Base-by-base conservation (phyloP, 129 eudicot genomes). In the Centella asiatica region DNA sequence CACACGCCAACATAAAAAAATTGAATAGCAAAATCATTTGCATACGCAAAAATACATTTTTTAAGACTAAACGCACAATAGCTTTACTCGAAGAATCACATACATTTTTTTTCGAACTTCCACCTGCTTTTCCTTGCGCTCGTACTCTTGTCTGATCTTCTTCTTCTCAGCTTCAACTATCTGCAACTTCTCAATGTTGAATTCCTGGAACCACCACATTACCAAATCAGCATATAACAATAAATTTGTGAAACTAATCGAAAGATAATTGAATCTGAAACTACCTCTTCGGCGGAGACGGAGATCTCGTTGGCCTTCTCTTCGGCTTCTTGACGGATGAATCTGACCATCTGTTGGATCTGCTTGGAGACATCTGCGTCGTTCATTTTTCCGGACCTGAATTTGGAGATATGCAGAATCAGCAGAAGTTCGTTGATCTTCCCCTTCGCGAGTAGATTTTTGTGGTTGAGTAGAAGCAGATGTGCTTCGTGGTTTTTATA, bases 141-240 rank as follows among this genome's bases (percentile, higher is more conserved):
- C 97, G 52, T 83, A 86, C 83, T 90, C 95, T 44, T 90, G 97
- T 22, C 83, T 82, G 75, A 90, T 86, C 95, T 90, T 90, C 82
- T 83, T 86, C 89, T 90, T 90, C 89, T 90, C 97, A 22, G 95
- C 97, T 72, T 90, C 94, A 59, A 85, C 97, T 77, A 89, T 65
- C 60, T 89, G 97, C 65, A 89, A 67, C 76, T 85, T 89, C 84
- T 89, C 97, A 48, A 89, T 89, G 78, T 85, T 89, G 72, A 89
- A 88, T 72, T 85, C 94, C 94, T 85, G 69, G 62, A 64, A 65
- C 11, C 44, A 42, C 18, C 44, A 18, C 17, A 49, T 7, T n/a
- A n/a, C 57, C 44, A 31, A 0, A 57, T 29, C 22, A 33, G 12
- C 3, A 51, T 34, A 29, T 1, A 20, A 49, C 7, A 2, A 8